phyloP scores from a whole-genome alignment of 768 basidiomycete genomes.

The Lactarius indigo region DNA sequence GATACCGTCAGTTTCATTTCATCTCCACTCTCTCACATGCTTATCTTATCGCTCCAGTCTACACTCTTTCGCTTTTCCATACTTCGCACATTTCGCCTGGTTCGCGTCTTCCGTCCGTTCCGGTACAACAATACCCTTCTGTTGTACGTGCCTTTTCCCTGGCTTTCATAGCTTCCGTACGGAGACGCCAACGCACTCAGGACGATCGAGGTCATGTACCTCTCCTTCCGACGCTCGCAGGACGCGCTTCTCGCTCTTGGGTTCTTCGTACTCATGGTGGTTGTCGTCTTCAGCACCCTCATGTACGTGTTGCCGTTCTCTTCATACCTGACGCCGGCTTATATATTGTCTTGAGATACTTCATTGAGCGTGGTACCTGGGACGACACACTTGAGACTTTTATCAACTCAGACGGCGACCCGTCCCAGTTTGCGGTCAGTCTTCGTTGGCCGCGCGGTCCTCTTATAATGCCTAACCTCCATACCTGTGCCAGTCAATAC shows the following conservation, averaged over 20 bases:
- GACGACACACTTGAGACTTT: conserved; percentile 76
- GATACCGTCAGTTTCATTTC: conserved; percentile 63
- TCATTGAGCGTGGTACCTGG: conserved; percentile 89
- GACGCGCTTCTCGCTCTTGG: conserved; percentile 83
- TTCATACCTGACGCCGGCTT: not conserved
- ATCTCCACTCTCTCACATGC: not conserved
- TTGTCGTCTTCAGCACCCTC: conserved; percentile 84
- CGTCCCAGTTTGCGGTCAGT: conserved; percentile 70
- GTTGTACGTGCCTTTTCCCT: conserved; percentile 42
- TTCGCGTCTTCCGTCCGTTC: conserved; percentile 89
- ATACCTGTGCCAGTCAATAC: conserved; percentile 48
- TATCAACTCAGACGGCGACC: conserved; percentile 81
- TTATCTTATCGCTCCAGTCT: conserved; percentile 44
- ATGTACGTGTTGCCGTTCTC: conserved; percentile 40
- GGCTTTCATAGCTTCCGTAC: not conserved
- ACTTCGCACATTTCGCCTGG: conserved; percentile 80
- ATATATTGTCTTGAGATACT: conserved; percentile 51
- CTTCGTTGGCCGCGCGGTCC: not conserved
- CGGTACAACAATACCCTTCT: conserved; percentile 78
- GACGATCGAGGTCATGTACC: conserved; percentile 91
- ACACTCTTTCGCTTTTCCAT: conserved; percentile 90
- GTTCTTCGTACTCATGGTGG: conserved; percentile 85
- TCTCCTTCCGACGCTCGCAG: conserved; percentile 79
- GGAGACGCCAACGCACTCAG: conserved; percentile 35
- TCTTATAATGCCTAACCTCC: not conserved